Base-by-base conservation (phyloP, 2,329 filamentous ascomycete species). In the Ascochyta viciae-villosae region DNA sequence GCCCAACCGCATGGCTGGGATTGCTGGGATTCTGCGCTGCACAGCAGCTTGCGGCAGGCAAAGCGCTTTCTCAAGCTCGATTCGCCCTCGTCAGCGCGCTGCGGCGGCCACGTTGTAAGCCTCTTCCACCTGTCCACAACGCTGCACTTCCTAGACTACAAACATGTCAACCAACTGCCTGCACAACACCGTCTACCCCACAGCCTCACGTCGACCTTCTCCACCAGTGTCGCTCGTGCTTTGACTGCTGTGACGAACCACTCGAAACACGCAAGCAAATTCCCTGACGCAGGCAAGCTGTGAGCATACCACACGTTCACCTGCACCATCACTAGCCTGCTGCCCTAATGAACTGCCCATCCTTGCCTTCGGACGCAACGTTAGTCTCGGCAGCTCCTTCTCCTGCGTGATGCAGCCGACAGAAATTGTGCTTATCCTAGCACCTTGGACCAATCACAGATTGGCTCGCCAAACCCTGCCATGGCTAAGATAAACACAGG, bases 391-490 rank as follows among this genome's bases (percentile, higher is more conserved):
- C 61, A 58, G 56, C 47, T 60, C 49, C 57, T 51, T 64, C 65
- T 71, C 68, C 68, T 72, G 68, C 69, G 57, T 65, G 63, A 61
- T 72, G 67, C 68, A 68, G 58, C 53, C 61, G 61, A 53, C 56
- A 61, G 59, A 50, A 38, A 39, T 26, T 56, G 33, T 51, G 37
- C 53, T 39, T 48, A 47, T 27, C 42, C 33, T 39, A 10, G 6
- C 6, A n/a, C 16, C 26, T 22, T 27, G n/a, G 35, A 22, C 47
- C 47, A 51, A 56, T 56, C 31, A 29, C 23, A 13, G 26, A 24
- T 13, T 59, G 51, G 60, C 52, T 74, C 69, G 72, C 68, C 63
- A 70, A 68, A 66, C 66, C 68, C 67, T 74, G 70, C 56, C 42
- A 44, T 31, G 41, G 26, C 40, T 55, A 37, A 33, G 62, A 69